A percentile compares a stretch with the other conserved stretches of the same genome.
These are phyloP conservation scores for Paecilomyces fulvus DNA, from an alignment of 2,329 filamentous ascomycete species.

Conservation along the genomic window DNA sequence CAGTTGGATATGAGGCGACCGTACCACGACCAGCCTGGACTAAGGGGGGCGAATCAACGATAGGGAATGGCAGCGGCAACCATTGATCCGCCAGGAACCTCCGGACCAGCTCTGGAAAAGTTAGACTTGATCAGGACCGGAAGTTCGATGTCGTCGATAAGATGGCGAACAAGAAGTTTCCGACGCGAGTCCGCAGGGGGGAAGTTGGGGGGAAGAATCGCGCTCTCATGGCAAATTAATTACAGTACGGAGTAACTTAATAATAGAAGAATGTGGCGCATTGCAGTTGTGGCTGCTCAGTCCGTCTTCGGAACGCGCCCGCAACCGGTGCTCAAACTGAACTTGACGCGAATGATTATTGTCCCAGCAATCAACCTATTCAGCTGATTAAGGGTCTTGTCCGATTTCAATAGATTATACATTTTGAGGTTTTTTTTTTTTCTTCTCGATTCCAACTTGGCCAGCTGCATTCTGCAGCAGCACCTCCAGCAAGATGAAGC, in stretches of 20 bases:
- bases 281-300: constrained; percentile 1
- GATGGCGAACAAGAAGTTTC: constrained; percentile 1
- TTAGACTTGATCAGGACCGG: constrained; percentile 3
- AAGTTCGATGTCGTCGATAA: background rate
- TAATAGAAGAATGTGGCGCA: constrained; percentile 3
- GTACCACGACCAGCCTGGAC: constrained; percentile 1
- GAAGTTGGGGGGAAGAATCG: constrained; percentile 13
- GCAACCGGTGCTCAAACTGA: background rate
- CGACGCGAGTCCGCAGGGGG: constrained; percentile 3
- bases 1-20: constrained; percentile 1
- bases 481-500: constrained; percentile 19
- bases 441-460: background rate
- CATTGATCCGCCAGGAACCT: constrained; percentile 21
- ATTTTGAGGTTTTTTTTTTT: background rate
- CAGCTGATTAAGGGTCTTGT: background rate
- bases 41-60: constrained; percentile 17
- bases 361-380: background rate
- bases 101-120: constrained; percentile 13
- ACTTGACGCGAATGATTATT: background rate
- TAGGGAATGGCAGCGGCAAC: constrained; percentile 11
- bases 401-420: background rate
- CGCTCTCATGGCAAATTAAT: constrained; percentile 8
- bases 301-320: background rate
- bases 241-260: background rate
- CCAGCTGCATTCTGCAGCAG: background rate